Base-by-base conservation (phyloP, 768 basidiomycete genomes). In the Kwoniella bestiolae region DNA sequence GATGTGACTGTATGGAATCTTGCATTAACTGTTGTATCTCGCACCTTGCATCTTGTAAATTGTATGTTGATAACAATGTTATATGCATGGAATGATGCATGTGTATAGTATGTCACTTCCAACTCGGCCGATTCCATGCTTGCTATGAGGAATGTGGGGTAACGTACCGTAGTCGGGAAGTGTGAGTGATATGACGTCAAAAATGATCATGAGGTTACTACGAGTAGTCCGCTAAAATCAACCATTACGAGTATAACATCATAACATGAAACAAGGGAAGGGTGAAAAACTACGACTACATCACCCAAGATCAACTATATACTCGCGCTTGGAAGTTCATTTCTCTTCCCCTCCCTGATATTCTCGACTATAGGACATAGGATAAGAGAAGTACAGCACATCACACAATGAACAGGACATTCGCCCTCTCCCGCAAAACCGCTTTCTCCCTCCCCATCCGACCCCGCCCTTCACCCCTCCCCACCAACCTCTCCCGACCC, bases 391-490 rank as follows among this genome's bases (percentile, higher is more conserved):
- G n/a, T n/a, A n/a, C n/a, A n/a, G n/a, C n/a, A n/a, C n/a, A n/a
- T n/a, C n/a, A n/a, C n/a, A n/a, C n/a, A n/a, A 68, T 68, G 67
- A 56, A 68, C 52, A 34, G 67, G 7, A 59, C 67, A 41, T 31
- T 68, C 38, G 50, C 57, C 5, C 62, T 64, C 12, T 52, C 56
- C 59, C 31, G 51, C 16, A 64, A 62, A 28, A 21, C 25, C 25
- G 34, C 55, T 9, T 53, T 45, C 52, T 44, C 50, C n/a, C 38
- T 45, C 5, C 62, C 57, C 21, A 38, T 61, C 26, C 56, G 62
- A 23, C 63, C 63, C 18, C 29, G 21, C 8, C 60, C 66, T 5
- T 56, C 55, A 0, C 56, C 60, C 12, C 55, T 62, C 3, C 60
- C 66, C 9, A 34, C 66, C n/a, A 61, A 60, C 41, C 51, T 66